A percentile compares a stretch with the other conserved stretches of the same genome.
Conservation (phyloP, 352 stramenopile genomes). For the Globisporangium spiculum region DNA sequence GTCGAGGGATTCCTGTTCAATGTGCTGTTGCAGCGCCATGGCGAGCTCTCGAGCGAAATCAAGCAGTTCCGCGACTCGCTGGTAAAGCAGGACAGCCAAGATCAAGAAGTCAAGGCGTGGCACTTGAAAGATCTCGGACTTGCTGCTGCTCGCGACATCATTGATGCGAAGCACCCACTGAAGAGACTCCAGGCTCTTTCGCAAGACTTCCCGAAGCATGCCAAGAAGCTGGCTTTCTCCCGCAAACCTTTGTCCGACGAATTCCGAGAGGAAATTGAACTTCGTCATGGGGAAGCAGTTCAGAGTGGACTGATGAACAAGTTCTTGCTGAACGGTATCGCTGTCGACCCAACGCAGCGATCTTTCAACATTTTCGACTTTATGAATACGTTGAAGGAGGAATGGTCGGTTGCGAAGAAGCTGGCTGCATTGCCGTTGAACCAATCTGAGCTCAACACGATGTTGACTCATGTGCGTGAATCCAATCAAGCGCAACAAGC, state of each 20-base stretch:
- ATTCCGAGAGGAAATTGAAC: conserved; percentile 43
- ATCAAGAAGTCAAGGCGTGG: conserved; percentile 70
- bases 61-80: conserved; percentile 54
- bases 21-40: conserved; percentile 38
- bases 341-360: conserved; percentile 68
- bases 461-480: conserved; percentile 60
- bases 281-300: conserved; percentile 29
- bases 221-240: conserved; percentile 69
- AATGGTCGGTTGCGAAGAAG: conserved; percentile 76
- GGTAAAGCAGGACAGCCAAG: conserved; percentile 40
- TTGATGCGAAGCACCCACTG: conserved; percentile 75
- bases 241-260: conserved; percentile 49
- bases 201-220: conserved; percentile 89
- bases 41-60: conserved; percentile 41
- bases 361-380: conserved; percentile 94
- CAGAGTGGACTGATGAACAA: conserved; percentile 47
- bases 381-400: conserved; percentile 70
- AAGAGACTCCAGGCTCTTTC: conserved; percentile 74
- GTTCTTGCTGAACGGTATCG: conserved; percentile 88
- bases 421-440: conserved; percentile 47
- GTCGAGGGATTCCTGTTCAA: conserved; percentile 68
- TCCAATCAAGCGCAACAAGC: conserved; percentile 39
- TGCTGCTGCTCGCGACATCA: conserved; percentile 67
- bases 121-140: conserved; percentile 89
- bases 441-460: conserved; percentile 43